A percentile compares a stretch with the other conserved stretches of the same genome.
These are phyloP conservation scores for Ogataea ganodermae DNA, from an alignment of 805 yeast species.

Conservation along the genomic window DNA sequence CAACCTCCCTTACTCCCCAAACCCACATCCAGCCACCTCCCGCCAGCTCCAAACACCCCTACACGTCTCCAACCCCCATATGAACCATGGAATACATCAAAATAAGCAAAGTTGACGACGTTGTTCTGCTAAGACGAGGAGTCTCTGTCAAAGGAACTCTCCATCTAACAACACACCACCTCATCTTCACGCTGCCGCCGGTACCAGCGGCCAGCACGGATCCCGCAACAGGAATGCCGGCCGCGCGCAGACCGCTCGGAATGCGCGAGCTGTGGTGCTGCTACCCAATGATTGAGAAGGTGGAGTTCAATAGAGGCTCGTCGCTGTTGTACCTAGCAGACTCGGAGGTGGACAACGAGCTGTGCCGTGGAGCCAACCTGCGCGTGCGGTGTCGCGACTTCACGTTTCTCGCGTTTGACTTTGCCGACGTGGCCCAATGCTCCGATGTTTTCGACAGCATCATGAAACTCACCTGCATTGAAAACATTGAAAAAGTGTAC, in stretches of 20 bases:
- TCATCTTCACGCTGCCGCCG: constrained; percentile 54
- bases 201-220: constrained; percentile 12
- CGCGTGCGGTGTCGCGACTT: constrained; percentile 83
- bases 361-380: constrained; percentile 49
- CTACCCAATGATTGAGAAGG: constrained; percentile 76
- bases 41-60: not conserved
- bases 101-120: constrained; percentile 47
- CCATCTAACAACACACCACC: constrained; percentile 74
- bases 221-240: too few species aligned
- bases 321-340: constrained; percentile 34
- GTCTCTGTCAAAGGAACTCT: constrained; percentile 55
- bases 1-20: not conserved
- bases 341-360: constrained; percentile 17
- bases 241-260: constrained; percentile 22
- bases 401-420: constrained; percentile 77
- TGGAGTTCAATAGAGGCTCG: constrained; percentile 59
- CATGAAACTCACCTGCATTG: constrained; percentile 60
- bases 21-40: not conserved
- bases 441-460: constrained; percentile 73
- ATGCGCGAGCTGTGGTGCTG: constrained; percentile 84
- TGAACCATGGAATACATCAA: constrained; percentile 56
- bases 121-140: constrained; percentile 61
- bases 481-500: constrained; percentile 60
- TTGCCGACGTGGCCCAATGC: constrained; percentile 58
- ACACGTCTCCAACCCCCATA: not conserved